A percentile compares a stretch with the other conserved stretches of the same genome.
phyloP scores from a whole-genome alignment of 768 basidiomycete genomes.

The Russula sp. region DNA sequence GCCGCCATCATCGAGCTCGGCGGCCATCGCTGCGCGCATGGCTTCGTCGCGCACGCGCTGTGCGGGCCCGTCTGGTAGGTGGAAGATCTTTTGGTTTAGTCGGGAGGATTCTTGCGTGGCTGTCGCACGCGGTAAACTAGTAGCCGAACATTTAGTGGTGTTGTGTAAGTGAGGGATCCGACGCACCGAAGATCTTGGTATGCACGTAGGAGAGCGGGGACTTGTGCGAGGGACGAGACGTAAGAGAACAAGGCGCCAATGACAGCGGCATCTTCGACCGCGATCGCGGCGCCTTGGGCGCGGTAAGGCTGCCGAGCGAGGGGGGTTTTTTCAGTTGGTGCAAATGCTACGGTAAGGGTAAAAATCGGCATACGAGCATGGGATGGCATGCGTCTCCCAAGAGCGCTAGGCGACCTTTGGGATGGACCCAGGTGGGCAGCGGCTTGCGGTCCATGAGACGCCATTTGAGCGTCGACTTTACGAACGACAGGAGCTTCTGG shows the following conservation, averaged over 20 bases:
- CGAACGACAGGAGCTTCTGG: slow-evolving; percentile 31
- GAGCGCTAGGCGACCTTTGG: slow-evolving; percentile 29
- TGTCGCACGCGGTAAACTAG: slow-evolving; percentile 36
- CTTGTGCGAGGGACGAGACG: slow-evolving; percentile 36
- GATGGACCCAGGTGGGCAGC: slow-evolving; percentile 35
- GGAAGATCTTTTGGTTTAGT: slow-evolving; percentile 47
- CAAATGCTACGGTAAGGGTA: too few species aligned
- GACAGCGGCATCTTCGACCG: slow-evolving; percentile 47
- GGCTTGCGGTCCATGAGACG: slow-evolving; percentile 37
- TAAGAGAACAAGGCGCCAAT: slow-evolving; percentile 42
- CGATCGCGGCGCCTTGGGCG: slow-evolving; percentile 37
- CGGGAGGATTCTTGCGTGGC: slow-evolving; percentile 43
- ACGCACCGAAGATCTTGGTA: slow-evolving; percentile 42
- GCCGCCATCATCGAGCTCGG: slow-evolving; percentile 29
- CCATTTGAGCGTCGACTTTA: slow-evolving; percentile 36
- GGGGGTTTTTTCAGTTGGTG: not conserved
- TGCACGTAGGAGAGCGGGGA: slow-evolving; percentile 39
- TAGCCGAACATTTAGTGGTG: not conserved
- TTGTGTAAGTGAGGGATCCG: not conserved
- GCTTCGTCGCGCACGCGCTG: slow-evolving; percentile 44
- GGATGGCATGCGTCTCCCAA: slow-evolving; percentile 39
- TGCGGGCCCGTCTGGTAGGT: slow-evolving; percentile 46
- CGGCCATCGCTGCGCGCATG: slow-evolving; percentile 44
- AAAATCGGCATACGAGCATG: slow-evolving; percentile 38
- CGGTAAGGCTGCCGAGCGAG: slow-evolving; percentile 35